phyloP scores from a whole-genome alignment of 345 rosid species.

The Citrus sinensis region DVS_A1.0 CM039169.1:32954501-32955000 shows the following conservation, averaged over 20 bases:
- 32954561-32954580: not conserved
- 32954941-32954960: slow-evolving; percentile 16
- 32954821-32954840: slow-evolving; percentile 7
- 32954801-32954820: not conserved
- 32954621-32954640: not conserved
- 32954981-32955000: not conserved
- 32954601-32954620: too few relatives aligned
- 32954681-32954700: not conserved
- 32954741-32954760: not conserved
- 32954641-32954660: slow-evolving; percentile 17
- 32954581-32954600: not conserved
- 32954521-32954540: not conserved
- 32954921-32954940: not conserved
- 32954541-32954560: too few relatives aligned
- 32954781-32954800: too few relatives aligned
- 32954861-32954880: not conserved
- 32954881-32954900: slow-evolving; percentile 1
- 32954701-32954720: slow-evolving; percentile 28
- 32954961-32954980: not conserved
- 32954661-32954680: not conserved
- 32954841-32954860: slow-evolving; percentile 13
- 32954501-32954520: too few relatives aligned
- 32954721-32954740: slow-evolving; percentile 22
- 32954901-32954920: not conserved
- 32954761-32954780: not conserved